Base-by-base conservation (phyloP, 352 stramenopile species). In the Globisporangium rhizosaccharum region DNA sequence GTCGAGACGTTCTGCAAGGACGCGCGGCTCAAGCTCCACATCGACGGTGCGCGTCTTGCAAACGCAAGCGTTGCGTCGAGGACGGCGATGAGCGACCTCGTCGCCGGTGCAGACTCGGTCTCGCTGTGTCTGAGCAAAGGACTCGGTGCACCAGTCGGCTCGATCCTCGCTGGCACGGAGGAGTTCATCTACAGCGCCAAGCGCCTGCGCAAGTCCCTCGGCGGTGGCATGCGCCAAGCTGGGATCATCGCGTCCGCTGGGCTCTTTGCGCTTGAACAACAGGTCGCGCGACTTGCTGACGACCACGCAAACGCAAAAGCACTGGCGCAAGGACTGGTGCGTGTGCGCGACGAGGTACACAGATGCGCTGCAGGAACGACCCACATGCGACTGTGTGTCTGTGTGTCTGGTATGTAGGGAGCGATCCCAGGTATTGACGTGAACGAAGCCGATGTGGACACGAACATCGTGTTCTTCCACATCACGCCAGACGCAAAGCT, bases 61-160 rank as follows among this genome's bases (percentile, higher is more conserved):
- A 99, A 99, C 63, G 93, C 96, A 14, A 94, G 89, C 36, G 87
- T 98, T 8, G 85, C 87, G 17, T 73, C 87, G 7, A 71, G 81
- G 10, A 71, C 85, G 23, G 67, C 82, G 4, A 74, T 94, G 41
- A 64, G 78, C 49, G 77, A 90, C 33, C 65, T 98, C 33, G 94
- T 96, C 28, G 55, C 72, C 20, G 72, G 75, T 17, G 89, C 86
- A 5, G 90, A 98, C 74, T 97, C 88, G 55, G 85, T 98, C 37
- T 96, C 87, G 30, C 79, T 99, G 46, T 99, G 96, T 72, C 75
- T 99, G 45, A 98, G 91, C 65, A 99, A 99, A 68, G 96, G 93
- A 0, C 72, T 99, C 23, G 95, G 94, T n/a, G 90, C 96, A 3
- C 96, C 96, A 0, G 79, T 98, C 15, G 96, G 96, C 25, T 97